Base-by-base conservation (phyloP, 2,329 filamentous ascomycete genomes). In the Leptographium flavum region DNA sequence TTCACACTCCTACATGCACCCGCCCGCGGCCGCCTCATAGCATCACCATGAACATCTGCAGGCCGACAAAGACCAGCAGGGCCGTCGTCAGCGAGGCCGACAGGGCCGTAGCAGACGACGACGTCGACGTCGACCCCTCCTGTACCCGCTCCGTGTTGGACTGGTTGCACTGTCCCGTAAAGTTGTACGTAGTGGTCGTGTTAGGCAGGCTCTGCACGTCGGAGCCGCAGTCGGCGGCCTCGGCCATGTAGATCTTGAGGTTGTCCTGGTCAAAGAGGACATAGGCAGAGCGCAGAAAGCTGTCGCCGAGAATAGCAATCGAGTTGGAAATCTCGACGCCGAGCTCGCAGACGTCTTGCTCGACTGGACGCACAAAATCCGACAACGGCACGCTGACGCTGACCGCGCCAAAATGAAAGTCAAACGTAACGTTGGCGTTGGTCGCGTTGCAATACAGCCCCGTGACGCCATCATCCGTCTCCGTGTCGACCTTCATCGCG, bases 401-500 rank as follows among this genome's bases (percentile, higher is more conserved):
- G 41, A 56, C 45, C 25, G 58, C 58, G 32, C 59, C 61, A 51
- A 68, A 68, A 31, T 56, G 56, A 36, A 64, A 68, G 49, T 62
- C 59, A 43, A 68, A 42, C 4, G 55, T 58, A 45, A 60, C 61
- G 48, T 56, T 50, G 9, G 57, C 55, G 42, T 27, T 10, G 10
- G 25, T 27, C 6, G 25, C 25, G 25, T 27, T 27, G 25, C 25
- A 27, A 27, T 6, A 10, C 6, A 10, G 6, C 25, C 25, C 5
- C 5, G 5, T 27, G 6, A 6, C 6, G 25, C 25, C 25, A 10
- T 27, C 25, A 6, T 27, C 25, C 5, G 25, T 27, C 5, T 10
- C 25, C 6, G 5, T 6, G 25, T 27, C 25, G 25, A 27, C 25
- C 5, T 27, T 27, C 6, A 27, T 27, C 25, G 25, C 10, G 25